Evolutionary conservation across 345 rosid genomes (phyloP).

Genomic region (Acer saccharum): DNA sequence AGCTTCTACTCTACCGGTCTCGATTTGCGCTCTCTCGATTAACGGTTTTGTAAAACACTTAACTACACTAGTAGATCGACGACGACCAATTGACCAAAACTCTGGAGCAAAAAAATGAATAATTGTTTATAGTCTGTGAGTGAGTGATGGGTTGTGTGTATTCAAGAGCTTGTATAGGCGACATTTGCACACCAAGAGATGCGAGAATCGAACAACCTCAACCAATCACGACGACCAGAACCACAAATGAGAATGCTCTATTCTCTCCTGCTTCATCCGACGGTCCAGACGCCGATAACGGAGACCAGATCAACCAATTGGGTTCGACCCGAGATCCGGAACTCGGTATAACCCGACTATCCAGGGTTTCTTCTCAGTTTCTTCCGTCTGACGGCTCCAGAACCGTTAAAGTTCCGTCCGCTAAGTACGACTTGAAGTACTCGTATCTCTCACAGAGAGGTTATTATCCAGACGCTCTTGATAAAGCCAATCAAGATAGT

Average conservation of each 20-base stretch:
- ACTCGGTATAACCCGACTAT: conserved; percentile 71
- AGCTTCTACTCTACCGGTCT: neutral
- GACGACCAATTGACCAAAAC: too few species aligned
- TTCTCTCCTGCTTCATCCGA: conserved; percentile 50
- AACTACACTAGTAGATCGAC: too few species aligned
- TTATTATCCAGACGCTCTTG: conserved; percentile 91
- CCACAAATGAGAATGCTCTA: conserved; percentile 47
- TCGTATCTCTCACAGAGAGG: conserved; percentile 92
- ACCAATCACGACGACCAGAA: conserved; percentile 9
- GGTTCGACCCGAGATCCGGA: conserved; percentile 50
- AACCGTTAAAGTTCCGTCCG: conserved; percentile 59
- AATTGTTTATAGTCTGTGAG: neutral
- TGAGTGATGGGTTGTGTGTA: conserved; percentile 85
- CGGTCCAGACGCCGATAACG: conserved; percentile 44
- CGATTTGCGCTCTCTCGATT: conserved; percentile 10
- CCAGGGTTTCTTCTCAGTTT: conserved; percentile 94
- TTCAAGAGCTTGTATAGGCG: conserved; percentile 93
- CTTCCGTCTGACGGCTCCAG: conserved; percentile 89
- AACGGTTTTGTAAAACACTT: too few species aligned
- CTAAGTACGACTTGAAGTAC: conserved; percentile 62
- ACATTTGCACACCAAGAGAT: conserved; percentile 76
- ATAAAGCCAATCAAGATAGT: conserved; percentile 97
- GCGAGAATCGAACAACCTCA: conserved; percentile 43
- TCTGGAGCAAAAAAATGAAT: neutral
- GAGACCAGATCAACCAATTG: conserved; percentile 56